These are phyloP conservation scores for Modicella reniformis DNA, from an alignment of 371 early-diverging fungal species.

Conservation along the genomic window DNA sequence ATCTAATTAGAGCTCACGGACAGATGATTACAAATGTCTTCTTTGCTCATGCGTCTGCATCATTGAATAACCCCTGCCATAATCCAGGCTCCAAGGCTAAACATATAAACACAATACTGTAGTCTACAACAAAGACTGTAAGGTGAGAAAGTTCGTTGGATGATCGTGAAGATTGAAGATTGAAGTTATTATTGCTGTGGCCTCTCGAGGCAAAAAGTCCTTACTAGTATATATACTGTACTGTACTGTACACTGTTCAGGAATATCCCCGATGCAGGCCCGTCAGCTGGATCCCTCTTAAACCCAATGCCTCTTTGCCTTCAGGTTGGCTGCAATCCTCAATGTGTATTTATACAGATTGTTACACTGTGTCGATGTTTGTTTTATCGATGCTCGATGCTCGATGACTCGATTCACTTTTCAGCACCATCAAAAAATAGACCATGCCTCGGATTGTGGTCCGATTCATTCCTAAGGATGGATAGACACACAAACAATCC, in stretches of 20 bases:
- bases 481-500: not conserved
- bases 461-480: not conserved
- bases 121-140: too few relatives aligned
- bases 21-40: too few relatives aligned
- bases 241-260: not conserved
- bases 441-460: not conserved
- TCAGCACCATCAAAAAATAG: not conserved
- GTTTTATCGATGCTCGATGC: too few relatives aligned
- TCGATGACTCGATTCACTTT: not conserved
- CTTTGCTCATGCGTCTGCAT: too few relatives aligned
- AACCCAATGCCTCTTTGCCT: conserved; percentile 1
- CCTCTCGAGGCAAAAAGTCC: not conserved
- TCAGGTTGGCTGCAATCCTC: not conserved
- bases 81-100: too few relatives aligned
- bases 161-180: not conserved
- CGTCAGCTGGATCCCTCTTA: not conserved
- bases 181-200: not conserved
- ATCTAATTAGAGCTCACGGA: too few relatives aligned
- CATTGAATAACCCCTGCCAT: too few relatives aligned
- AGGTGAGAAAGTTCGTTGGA: not conserved
- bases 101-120: too few relatives aligned
- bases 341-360: too few relatives aligned
- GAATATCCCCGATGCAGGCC: conserved; percentile 2
- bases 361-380: too few relatives aligned
- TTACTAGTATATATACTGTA: too few relatives aligned